Base-by-base conservation (phyloP, 345 rosid genomes). In the Erucastrum elatum region DNA sequence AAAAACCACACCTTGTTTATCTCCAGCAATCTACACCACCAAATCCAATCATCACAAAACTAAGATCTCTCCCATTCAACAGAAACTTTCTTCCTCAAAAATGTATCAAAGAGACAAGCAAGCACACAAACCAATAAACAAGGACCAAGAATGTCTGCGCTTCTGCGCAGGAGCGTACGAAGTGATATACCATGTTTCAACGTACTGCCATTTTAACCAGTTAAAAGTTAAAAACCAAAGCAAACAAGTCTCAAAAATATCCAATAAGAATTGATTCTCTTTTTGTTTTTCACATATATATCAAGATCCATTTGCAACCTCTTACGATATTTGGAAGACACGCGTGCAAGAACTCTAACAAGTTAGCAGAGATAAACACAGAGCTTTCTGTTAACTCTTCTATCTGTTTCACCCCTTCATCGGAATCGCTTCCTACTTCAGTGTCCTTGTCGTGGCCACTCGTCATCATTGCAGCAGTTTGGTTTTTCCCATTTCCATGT, bases 191-290 rank as follows among this genome's bases (percentile, higher is more conserved):
- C 99, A 88, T 95, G 94, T 85, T 88, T 95, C 84, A 86, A 83
- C 79, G 98, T 91, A 83, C 99, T 93, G 98, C 97, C 97, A 97
- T 95, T 95, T 92, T 93, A 92, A 83, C 88, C 70, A 69, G 89
- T 33, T 3, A 83, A 79, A 64, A 84, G 80, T 68, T 41, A 81
- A 82, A 39, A 75, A 33, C 74, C 68, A 83, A 46, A 84, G 81
- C 68, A 26, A 29, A 71, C 2, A 74, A 73, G 3, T 41, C 61
- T 30, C 51, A 34, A 16, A 31, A 27, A 35, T 12, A 41, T 33
- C 68, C 62, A 53, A 60, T 29, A 41, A 26, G 12, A 72, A 55
- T 9, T 65, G 35, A 29, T 55, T 55, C 8, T n/a, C 3, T 16
- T 4, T 8, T 7, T 0, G 21, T 17, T 27, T 11, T 8, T 7